Percentiles rank a stretch among this genome's conserved stretches.
Evolutionary conservation across 1,139 yeast species (phyloP).

Genomic region (Debaryomyces coudertii): DNA sequence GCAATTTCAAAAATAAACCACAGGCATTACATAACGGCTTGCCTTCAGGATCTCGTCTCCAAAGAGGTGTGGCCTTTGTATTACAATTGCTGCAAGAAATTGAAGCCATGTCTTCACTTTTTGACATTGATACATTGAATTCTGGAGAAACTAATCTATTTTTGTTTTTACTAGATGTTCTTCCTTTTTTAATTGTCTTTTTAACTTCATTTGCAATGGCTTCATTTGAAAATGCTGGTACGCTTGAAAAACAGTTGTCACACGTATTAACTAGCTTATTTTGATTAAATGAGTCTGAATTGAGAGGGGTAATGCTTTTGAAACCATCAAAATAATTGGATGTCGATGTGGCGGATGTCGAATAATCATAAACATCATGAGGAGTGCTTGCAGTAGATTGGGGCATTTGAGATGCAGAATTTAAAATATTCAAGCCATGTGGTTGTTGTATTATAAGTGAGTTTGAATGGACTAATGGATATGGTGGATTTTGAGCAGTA

Average conservation of each 20-base stretch:
- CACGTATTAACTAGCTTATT: neutral
- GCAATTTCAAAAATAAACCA: conserved; percentile 58
- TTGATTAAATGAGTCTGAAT: conserved; percentile 2
- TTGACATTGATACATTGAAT: conserved; percentile 5
- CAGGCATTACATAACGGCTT: conserved; percentile 63
- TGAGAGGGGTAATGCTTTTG: conserved; percentile 3
- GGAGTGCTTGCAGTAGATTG: conserved; percentile 2
- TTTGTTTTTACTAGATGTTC: conserved; percentile 12
- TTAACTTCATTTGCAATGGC: conserved; percentile 7
- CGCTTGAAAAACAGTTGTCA: conserved; percentile 5
- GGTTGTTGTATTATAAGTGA: conserved; percentile 9
- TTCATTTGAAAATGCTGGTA: conserved; percentile 12
- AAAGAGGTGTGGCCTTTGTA: conserved; percentile 59
- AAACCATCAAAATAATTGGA: conserved; percentile 12
- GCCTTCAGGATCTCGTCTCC: conserved; percentile 61
- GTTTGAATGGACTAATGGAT: conserved; percentile 9
- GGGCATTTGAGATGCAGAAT: conserved; percentile 3
- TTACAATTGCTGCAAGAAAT: conserved; percentile 53
- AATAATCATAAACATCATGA: conserved; percentile 7
- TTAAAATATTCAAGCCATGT: conserved; percentile 1
- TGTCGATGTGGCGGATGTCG: conserved; percentile 5
- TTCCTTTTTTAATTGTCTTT: conserved; percentile 11
- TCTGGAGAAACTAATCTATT: conserved; percentile 7
- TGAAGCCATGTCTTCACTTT: conserved; percentile 10
- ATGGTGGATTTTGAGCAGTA: conserved; percentile 8